phyloP scores from a whole-genome alignment of 1,139 yeast genomes.

The Wickerhamiella infanticola region DNA sequence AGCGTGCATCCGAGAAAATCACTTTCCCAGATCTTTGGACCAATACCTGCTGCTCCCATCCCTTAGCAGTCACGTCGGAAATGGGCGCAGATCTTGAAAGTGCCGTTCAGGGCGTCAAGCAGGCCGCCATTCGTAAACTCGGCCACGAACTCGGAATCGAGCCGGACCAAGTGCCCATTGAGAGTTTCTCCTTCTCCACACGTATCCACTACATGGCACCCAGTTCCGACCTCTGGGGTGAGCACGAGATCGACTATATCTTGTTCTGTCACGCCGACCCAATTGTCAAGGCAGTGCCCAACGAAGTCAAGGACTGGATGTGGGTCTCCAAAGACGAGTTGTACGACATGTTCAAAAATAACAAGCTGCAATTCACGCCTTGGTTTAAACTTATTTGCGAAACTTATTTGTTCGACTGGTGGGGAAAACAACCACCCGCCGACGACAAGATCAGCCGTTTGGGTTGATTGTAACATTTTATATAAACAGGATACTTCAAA shows the following conservation, averaged over 20 bases:
- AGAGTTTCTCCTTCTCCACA: conserved; percentile 66
- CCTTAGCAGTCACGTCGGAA: conserved; percentile 70
- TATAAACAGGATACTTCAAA: not conserved
- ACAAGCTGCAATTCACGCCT: conserved; percentile 51
- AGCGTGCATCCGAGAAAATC: conserved; percentile 89
- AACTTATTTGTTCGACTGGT: conserved; percentile 82
- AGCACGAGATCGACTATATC: conserved; percentile 93
- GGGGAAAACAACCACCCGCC: conserved; percentile 45
- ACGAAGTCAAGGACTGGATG: conserved; percentile 66
- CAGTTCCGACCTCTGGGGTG: conserved; percentile 82
- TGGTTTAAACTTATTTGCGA: conserved; percentile 97
- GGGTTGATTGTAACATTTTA: conserved; percentile 11
- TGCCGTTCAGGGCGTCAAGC: conserved; percentile 64
- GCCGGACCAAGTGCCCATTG: conserved; percentile 43
- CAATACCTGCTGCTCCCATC: conserved; percentile 97
- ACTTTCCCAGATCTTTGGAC: conserved; percentile 98
- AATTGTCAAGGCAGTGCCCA: conserved; percentile 37
- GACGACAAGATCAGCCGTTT: conserved; percentile 21
- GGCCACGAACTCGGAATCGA: conserved; percentile 85
- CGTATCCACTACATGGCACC: conserved; percentile 93
- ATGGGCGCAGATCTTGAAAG: conserved; percentile 46
- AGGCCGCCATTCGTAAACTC: conserved; percentile 83
- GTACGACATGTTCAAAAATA: conserved; percentile 59
- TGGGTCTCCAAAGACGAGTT: conserved; percentile 60
- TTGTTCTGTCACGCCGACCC: conserved; percentile 58